Evolutionary conservation across 164 flowering plant genomes (phyloP), one percentile per base, ranked within the genome.

Genomic region (Umbellularia californica): DNA sequence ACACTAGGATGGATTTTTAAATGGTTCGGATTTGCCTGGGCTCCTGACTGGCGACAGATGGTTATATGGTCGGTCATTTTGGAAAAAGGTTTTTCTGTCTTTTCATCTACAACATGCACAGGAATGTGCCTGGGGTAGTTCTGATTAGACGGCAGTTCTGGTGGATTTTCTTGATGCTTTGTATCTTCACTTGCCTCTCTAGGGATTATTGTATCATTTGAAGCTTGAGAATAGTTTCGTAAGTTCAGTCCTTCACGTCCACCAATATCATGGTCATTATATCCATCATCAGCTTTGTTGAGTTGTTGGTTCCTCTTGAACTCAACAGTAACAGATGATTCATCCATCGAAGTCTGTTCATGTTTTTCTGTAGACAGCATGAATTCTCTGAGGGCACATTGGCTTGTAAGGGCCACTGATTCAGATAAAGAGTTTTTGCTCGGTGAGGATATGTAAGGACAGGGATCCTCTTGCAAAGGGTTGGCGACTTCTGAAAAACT

Each of bases 71-170:
- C 70, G 17, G 79, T 70, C 76, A 77, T 33, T 73, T 81, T 79
- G 20, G 81, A 70, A n/a, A 84, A 25, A 65, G 78, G 77, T 72
- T 63, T 76, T 75, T 82, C 81, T 73, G 73, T 74, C 68, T 77
- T 85, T 63, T 87, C 88, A 70, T 92, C 92, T 23, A 89, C 73
- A 70, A 86, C 83, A 50, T 91, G 91, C 72, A 89, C 91, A 63
- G 92, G 87, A 11, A 89, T 87, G 81, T 89, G 89, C 73, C 90
- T 87, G 47, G 93, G 92, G 77, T 84, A 86, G 78, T 78, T 85
- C 72, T 85, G 89, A 68, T 81, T 63, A 47, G 79, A 72, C 74
- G 80, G 86, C 52, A 72, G 75, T 33, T 87, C 91, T 79, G 81
- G 80, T 35, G 67, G 64, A n/a, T 65, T 76, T 77, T 74, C 77